A percentile compares a stretch with the other conserved stretches of the same genome.
phyloP scores from a whole-genome alignment of 371 early-diverging fungal genomes.

The Lichtheimia corymbifera region DNA sequence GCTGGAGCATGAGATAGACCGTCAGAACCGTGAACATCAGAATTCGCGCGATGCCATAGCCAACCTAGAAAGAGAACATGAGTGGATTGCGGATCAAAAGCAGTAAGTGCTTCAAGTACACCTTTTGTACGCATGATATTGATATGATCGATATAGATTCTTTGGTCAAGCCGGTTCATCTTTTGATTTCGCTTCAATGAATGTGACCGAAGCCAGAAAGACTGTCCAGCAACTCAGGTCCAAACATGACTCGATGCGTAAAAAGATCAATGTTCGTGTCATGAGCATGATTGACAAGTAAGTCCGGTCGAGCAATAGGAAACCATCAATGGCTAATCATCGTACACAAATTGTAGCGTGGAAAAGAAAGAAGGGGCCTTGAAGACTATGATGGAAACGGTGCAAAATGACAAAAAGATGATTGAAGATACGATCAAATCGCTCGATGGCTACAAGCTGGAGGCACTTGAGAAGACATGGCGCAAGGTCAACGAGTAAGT shows the following conservation, averaged over 20 bases:
- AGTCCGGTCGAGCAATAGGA: slow-evolving; percentile 6
- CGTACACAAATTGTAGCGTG: slow-evolving; percentile 51
- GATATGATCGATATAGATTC: slow-evolving; percentile 18
- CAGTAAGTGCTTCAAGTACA: slow-evolving; percentile 50
- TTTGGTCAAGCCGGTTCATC: slow-evolving; percentile 83
- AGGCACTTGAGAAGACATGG: slow-evolving; percentile 90
- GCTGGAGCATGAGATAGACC: slow-evolving; percentile 69
- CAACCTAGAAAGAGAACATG: slow-evolving; percentile 65
- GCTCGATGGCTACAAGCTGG: slow-evolving; percentile 88
- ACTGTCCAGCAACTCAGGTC: slow-evolving; percentile 72
- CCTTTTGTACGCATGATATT: background rate
- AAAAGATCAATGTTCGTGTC: slow-evolving; percentile 91
- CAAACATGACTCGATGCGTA: slow-evolving; percentile 76
- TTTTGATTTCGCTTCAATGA: slow-evolving; percentile 78
- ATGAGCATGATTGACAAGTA: slow-evolving; percentile 93
- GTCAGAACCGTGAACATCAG: slow-evolving; percentile 65
- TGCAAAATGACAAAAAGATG: slow-evolving; percentile 90
- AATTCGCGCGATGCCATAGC: slow-evolving; percentile 50
- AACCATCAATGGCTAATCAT: background rate
- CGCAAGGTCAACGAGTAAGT: slow-evolving; percentile 83
- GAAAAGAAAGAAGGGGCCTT: slow-evolving; percentile 88
- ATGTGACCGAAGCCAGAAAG: slow-evolving; percentile 71
- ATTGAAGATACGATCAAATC: slow-evolving; percentile 92
- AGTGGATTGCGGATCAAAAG: slow-evolving; percentile 90
- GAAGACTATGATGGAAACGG: slow-evolving; percentile 86